These are phyloP conservation scores for Angomonas desouzai DNA, from an alignment of 208 protist species.

Conservation along the genomic window DNA sequence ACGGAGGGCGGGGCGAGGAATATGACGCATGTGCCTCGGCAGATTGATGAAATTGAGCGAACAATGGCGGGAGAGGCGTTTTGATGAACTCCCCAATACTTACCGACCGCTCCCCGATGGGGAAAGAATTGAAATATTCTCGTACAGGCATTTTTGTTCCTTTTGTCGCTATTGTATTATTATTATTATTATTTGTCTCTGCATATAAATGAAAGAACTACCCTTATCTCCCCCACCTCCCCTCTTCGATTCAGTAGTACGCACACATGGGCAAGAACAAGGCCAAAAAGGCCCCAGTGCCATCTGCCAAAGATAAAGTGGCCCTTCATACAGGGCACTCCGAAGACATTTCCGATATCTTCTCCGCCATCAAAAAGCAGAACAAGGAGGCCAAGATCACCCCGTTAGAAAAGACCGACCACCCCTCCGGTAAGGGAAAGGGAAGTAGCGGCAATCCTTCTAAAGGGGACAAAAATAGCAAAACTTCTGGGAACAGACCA, in stretches of 20 bases:
- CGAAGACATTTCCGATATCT: slow-evolving; percentile 2
- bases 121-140: no score
- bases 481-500: no score
- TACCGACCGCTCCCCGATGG: not conserved
- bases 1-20: slow-evolving; percentile 87
- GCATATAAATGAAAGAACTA: no score
- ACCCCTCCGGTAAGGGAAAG: no score
- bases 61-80: slow-evolving; percentile 80
- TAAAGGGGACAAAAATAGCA: no score
- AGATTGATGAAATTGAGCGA: slow-evolving; percentile 81
- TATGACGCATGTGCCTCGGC: slow-evolving; percentile 79
- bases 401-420: not conserved
- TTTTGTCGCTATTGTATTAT: no score
- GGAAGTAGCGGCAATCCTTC: no score
- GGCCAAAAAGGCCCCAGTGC: not conserved
- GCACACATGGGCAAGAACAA: not conserved
- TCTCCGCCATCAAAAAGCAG: not conserved
- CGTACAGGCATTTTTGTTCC: no score
- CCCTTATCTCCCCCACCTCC: no score
- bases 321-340: not conserved
- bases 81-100: not conserved
- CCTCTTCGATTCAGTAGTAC: no score
- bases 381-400: not conserved
- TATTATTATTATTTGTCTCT: no score
- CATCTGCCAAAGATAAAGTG: not conserved